Conservation (phyloP, 1,284 basidiomycete genomes). For the Fomitopsis pinicola region DNA sequence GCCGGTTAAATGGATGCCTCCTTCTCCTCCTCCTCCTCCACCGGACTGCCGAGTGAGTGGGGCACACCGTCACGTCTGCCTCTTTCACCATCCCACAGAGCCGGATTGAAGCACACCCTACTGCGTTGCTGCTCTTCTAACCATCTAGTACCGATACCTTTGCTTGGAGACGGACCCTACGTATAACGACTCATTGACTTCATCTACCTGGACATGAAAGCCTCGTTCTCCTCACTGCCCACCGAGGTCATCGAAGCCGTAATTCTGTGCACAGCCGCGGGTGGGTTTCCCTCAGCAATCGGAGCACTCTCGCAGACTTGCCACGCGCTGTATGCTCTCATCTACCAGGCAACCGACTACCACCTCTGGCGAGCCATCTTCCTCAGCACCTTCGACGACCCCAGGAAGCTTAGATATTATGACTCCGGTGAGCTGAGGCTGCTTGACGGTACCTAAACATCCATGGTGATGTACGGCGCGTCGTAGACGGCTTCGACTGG, state of each 20-base stretch:
- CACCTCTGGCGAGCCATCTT: slow-evolving; percentile 53
- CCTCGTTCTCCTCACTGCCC: background rate
- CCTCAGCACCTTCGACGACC: slow-evolving; percentile 45
- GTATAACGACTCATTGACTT: background rate
- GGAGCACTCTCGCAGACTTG: slow-evolving; percentile 41
- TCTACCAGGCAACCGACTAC: slow-evolving; percentile 37
- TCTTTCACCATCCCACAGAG: too few species aligned
- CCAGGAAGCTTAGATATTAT: slow-evolving; percentile 15
- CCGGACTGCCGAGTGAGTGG: too few species aligned
- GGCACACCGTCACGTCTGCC: too few species aligned
- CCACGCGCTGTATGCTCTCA: slow-evolving; percentile 31
- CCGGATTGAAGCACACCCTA: too few species aligned
- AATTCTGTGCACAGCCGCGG: slow-evolving; percentile 15
- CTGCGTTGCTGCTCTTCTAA: too few species aligned
- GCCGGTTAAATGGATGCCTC: too few species aligned
- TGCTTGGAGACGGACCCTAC: too few species aligned
- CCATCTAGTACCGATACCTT: too few species aligned
- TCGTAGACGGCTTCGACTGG: slow-evolving; percentile 14
- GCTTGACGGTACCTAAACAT: background rate
- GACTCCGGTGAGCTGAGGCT: background rate
- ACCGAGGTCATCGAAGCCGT: slow-evolving; percentile 1
- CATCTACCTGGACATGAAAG: background rate
- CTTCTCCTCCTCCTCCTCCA: too few species aligned
- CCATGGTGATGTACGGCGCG: background rate
- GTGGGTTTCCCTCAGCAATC: slow-evolving; percentile 29